Conservation (phyloP, 306 rosid genomes). For the Corylus americana region DNA sequence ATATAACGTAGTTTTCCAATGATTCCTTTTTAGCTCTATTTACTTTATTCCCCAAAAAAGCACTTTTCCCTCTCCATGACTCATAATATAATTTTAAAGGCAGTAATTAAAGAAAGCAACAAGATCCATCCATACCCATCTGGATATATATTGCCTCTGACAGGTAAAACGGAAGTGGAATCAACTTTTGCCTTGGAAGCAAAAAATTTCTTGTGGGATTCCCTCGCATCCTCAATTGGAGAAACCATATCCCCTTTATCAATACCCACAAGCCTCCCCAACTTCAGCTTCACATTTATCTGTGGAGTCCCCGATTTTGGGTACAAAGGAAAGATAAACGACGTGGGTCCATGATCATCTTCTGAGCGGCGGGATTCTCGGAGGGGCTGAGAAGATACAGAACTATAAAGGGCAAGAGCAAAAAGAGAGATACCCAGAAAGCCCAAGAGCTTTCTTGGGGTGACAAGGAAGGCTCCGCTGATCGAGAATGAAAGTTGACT, state of each 20-base stretch:
- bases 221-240: slow-evolving; percentile 12
- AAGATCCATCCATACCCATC: slow-evolving; percentile 58
- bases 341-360: slow-evolving; percentile 35
- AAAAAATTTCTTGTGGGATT: slow-evolving; percentile 21
- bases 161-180: slow-evolving; percentile 60
- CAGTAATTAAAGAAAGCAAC: slow-evolving; percentile 9
- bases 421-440: slow-evolving; percentile 52
- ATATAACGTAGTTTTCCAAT: neutral
- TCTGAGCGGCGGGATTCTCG: slow-evolving; percentile 40
- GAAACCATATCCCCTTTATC: slow-evolving; percentile 33
- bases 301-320: slow-evolving; percentile 39
- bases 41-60: slow-evolving; percentile 11
- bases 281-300: slow-evolving; percentile 43
- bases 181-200: slow-evolving; percentile 39
- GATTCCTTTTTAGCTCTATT: neutral
- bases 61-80: neutral
- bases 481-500: slow-evolving; percentile 29
- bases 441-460: slow-evolving; percentile 43
- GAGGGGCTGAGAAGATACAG: slow-evolving; percentile 40
- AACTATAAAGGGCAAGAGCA: slow-evolving; percentile 51
- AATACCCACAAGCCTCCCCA: slow-evolving; percentile 49
- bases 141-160: slow-evolving; percentile 70
- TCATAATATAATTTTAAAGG: no score
- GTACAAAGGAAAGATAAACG: slow-evolving; percentile 57
- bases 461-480: slow-evolving; percentile 27